These are phyloP conservation scores for Penicillium sp. DNA, from an alignment of 2,329 filamentous ascomycete species.

Conservation along the genomic window DNA sequence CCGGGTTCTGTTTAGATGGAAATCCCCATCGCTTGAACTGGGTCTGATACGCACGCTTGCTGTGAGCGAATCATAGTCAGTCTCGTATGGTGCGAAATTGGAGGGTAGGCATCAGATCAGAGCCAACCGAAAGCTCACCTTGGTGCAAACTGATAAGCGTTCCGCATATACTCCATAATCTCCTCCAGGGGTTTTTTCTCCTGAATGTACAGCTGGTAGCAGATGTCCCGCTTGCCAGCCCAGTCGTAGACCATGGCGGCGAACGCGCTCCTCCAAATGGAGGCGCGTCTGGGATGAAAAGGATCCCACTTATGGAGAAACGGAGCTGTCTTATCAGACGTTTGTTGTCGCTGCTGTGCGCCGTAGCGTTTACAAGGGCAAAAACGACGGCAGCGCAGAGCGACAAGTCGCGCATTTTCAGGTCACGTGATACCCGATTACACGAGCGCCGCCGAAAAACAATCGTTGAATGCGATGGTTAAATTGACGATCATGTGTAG, in stretches of 20 bases:
- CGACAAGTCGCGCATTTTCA: conserved; percentile 23
- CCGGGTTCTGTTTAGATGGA: conserved; percentile 69
- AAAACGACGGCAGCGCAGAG: conserved; percentile 19
- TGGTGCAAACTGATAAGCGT: conserved; percentile 65
- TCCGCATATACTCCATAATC: conserved; percentile 69
- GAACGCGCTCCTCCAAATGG: conserved; percentile 26
- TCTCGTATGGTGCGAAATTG: background rate
- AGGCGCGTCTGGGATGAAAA: conserved; percentile 24
- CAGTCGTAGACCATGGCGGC: conserved; percentile 58
- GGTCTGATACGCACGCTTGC: conserved; percentile 72
- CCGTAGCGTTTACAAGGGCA: conserved; percentile 28
- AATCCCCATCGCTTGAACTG: conserved; percentile 80
- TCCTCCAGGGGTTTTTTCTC: conserved; percentile 71
- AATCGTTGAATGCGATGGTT: background rate
- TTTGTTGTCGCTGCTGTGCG: conserved; percentile 36
- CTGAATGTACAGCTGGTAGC: conserved; percentile 71
- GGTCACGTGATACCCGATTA: conserved; percentile 10
- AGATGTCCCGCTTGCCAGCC: conserved; percentile 64
- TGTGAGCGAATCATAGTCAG: conserved; percentile 9
- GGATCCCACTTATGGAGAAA: conserved; percentile 7
- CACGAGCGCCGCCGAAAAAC: no score
- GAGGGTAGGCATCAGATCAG: background rate
- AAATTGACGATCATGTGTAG: background rate
- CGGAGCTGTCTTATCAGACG: conserved; percentile 28
- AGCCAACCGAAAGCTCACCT: conserved; percentile 52